Evolutionary conservation across 768 basidiomycete species (phyloP), one percentile per base, ranked within the genome.

Genomic region (Trametes gibbosa): DNA sequence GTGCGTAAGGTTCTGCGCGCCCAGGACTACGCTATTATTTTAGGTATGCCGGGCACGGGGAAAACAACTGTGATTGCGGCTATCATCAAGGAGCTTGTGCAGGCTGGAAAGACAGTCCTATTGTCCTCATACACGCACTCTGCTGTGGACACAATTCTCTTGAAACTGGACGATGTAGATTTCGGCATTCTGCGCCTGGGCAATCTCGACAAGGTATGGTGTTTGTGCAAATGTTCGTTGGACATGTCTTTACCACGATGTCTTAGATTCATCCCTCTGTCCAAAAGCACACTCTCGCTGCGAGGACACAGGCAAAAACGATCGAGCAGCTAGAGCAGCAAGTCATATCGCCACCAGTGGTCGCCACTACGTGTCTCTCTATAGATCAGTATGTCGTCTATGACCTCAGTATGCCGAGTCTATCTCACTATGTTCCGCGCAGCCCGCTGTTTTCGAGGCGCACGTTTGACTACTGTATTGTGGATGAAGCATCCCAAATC

Each of bases 11-110:
- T 89, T 2, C 70, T 98, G 24, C 75, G 79, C 6, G 93, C 97
- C 1, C 76, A 83, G 57, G 95, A 99, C 71, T 99, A 98, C 69
- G 89, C 95, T 0, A 75, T 98, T 56, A 83, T 99, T 25, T 78
- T 98, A 7, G 97, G 97, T 16, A 98, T 98, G 97, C 97, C 97
- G 8, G 97, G 97, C 0, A 98, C 96, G 4, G 96, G 97, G 8
- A 99, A 99, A 75, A 97, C 96, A 42, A 96, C 94, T 1, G 90
- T 97, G 4, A 90, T 97, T 61, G 92, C 91, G 0, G 87, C 92
- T 32, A 81, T 97, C 48, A 95, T 98, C 68, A 81, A 84, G 66
- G 81, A 81, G 48, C 74, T 98, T 14, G 92, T 95, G 1, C 80
- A 73, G 39, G 77, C 85, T 74, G 92, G 92, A 7, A 95, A 97